Percentiles rank a stretch among this genome's conserved stretches.
Evolutionary conservation across 2,329 filamentous ascomycete genomes (phyloP).

Genomic region (Stagonosporopsis rhizophila): DNA sequence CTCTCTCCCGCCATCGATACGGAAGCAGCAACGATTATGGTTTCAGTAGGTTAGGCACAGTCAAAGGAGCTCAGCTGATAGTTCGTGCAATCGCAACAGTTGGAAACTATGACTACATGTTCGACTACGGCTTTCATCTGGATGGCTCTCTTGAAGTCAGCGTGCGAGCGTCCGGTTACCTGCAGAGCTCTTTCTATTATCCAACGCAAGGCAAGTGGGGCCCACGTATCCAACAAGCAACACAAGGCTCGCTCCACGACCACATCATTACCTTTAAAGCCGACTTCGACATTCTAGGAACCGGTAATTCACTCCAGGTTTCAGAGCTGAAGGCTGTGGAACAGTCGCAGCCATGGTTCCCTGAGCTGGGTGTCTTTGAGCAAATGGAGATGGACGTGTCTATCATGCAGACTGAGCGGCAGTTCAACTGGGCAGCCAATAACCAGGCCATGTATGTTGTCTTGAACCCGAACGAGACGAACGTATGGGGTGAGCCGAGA

Average conservation of each 20-base stretch:
- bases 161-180: constrained; percentile 42
- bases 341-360: constrained; percentile 41
- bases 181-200: constrained; percentile 44
- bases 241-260: constrained; percentile 43
- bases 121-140: constrained; percentile 38
- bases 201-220: constrained; percentile 46
- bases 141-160: constrained; percentile 47
- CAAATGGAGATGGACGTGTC: constrained; percentile 42
- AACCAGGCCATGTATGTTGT: constrained; percentile 59
- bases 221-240: constrained; percentile 48
- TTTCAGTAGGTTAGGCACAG: constrained; percentile 32
- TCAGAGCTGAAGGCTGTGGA: constrained; percentile 34
- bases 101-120: constrained; percentile 54
- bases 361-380: constrained; percentile 42
- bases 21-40: constrained; percentile 28
- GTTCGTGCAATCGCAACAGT: constrained; percentile 52
- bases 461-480: constrained; percentile 59
- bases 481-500: constrained; percentile 59
- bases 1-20: constrained; percentile 44
- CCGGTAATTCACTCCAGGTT: constrained; percentile 45
- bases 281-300: constrained; percentile 49
- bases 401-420: constrained; percentile 52
- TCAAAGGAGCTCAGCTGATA: constrained; percentile 45
- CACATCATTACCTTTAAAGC: constrained; percentile 53
- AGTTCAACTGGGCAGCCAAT: constrained; percentile 56